Percentiles rank a stretch among this genome's conserved stretches.
Evolutionary conservation across 1,284 basidiomycete genomes (phyloP).

Genomic region (Tilletia walkeri): DNA sequence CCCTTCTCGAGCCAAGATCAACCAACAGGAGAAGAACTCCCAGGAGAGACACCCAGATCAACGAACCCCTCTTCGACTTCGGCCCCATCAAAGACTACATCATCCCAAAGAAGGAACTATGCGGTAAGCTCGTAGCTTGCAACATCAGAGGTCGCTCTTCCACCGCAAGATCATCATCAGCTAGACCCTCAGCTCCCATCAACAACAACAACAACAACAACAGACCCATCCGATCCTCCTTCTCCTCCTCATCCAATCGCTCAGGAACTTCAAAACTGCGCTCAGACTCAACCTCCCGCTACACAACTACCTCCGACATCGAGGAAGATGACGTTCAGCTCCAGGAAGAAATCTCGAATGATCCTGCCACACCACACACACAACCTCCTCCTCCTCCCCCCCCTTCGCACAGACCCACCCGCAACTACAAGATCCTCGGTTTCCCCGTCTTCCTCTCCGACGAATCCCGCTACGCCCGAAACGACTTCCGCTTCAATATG

Average conservation of each 20-base stretch:
- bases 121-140: constrained; percentile 77
- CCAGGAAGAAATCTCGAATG: neutral
- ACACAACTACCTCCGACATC: constrained; percentile 11
- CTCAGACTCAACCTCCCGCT: constrained; percentile 6
- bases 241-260: constrained; percentile 60
- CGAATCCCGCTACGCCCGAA: constrained; percentile 45
- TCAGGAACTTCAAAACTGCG: constrained; percentile 1
- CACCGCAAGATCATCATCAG: neutral
- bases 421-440: constrained; percentile 49
- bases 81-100: constrained; percentile 88
- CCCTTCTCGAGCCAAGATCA: neutral
- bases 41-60: neutral
- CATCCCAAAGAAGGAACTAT: constrained; percentile 81
- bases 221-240: constrained; percentile 72
- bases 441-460: constrained; percentile 46
- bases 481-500: constrained; percentile 85
- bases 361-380: no score
- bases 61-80: constrained; percentile 74
- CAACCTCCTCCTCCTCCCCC: neutral
- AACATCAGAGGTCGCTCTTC: constrained; percentile 58
- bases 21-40: neutral
- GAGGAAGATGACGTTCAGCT: constrained; percentile 2
- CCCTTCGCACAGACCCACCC: neutral
- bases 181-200: neutral
- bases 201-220: neutral